Conservation (phyloP, 352 stramenopile genomes). For the Hyphochytrium catenoides region DNA sequence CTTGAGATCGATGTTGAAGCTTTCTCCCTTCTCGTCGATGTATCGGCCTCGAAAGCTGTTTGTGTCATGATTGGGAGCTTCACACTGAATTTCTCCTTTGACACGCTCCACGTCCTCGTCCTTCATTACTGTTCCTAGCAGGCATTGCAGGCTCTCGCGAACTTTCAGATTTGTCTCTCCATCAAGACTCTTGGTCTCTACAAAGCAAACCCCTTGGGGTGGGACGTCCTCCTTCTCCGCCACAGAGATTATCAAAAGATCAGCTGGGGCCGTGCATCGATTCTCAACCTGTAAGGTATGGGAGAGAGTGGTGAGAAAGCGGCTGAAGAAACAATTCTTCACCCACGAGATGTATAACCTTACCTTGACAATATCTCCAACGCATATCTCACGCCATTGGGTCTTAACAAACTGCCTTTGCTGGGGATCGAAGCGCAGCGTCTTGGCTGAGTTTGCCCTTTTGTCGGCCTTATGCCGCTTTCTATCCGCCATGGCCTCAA, state of each 20-base stretch:
- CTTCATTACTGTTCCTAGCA: too few relatives aligned
- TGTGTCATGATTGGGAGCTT: constrained; percentile 60
- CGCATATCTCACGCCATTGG: constrained; percentile 28
- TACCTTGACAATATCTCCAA: constrained; percentile 59
- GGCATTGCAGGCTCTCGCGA: constrained; percentile 43
- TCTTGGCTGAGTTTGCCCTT: constrained; percentile 45
- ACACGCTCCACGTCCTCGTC: too few relatives aligned
- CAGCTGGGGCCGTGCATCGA: constrained; percentile 27
- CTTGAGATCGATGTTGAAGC: constrained; percentile 51
- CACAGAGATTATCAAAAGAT: constrained; percentile 32
- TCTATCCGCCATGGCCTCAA: constrained; percentile 54
- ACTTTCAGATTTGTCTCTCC: constrained; percentile 65
- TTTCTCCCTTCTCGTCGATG: constrained; percentile 25
- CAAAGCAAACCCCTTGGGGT: constrained; percentile 49
- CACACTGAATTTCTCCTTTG: constrained; percentile 31
- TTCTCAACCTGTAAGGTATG: neutral
- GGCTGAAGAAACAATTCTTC: constrained; percentile 48
- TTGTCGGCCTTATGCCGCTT: constrained; percentile 36
- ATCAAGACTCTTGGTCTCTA: constrained; percentile 60
- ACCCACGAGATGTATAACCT: constrained; percentile 53
- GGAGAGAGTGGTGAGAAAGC: constrained; percentile 7
- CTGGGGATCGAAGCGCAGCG: constrained; percentile 28
- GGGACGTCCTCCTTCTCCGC: constrained; percentile 25
- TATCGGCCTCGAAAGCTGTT: constrained; percentile 54
- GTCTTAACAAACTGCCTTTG: constrained; percentile 19